Conservation (phyloP, 371 early-diverging fungal genomes). For the Saksenaea oblongispora region DNA sequence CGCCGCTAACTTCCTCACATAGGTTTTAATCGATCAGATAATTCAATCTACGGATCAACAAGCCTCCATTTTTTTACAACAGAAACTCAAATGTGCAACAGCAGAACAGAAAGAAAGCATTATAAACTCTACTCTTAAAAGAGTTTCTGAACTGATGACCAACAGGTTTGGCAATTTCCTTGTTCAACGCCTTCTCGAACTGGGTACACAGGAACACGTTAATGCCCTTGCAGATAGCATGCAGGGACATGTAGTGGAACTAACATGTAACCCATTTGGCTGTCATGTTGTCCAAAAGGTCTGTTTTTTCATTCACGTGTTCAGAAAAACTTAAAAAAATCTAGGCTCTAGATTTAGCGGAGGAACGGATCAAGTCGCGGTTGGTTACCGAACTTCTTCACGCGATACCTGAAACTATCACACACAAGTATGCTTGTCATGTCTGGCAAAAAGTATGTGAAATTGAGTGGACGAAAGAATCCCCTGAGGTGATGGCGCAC, state of each 20-base stretch:
- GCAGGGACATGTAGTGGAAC: constrained; percentile 60
- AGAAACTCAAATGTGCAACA: constrained; percentile 64
- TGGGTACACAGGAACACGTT: constrained; percentile 63
- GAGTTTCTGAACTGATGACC: constrained; percentile 65
- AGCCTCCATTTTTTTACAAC: constrained; percentile 75
- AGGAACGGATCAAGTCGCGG: constrained; percentile 57
- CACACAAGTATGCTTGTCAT: constrained; percentile 79
- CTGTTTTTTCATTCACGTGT: neutral
- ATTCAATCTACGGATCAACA: constrained; percentile 76
- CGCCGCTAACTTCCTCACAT: neutral
- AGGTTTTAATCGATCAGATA: constrained; percentile 65
- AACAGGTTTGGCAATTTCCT: constrained; percentile 83
- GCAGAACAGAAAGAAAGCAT: constrained; percentile 56
- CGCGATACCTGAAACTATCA: constrained; percentile 68
- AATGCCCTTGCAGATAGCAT: constrained; percentile 57
- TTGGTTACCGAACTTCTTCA: constrained; percentile 67
- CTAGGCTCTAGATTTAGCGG: constrained; percentile 64
- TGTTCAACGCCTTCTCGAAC: constrained; percentile 72
- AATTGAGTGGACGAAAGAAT: constrained; percentile 57
- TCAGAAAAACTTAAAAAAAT: neutral
- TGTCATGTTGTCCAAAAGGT: constrained; percentile 83
- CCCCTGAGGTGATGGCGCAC: constrained; percentile 59
- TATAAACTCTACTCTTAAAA: constrained; percentile 60
- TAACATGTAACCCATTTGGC: constrained; percentile 77
- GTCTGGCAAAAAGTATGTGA: constrained; percentile 82